Percentiles rank a stretch among this genome's conserved stretches.
phyloP scores from a whole-genome alignment of 2,329 filamentous ascomycete species.

The Fusarium sp. region DNA sequence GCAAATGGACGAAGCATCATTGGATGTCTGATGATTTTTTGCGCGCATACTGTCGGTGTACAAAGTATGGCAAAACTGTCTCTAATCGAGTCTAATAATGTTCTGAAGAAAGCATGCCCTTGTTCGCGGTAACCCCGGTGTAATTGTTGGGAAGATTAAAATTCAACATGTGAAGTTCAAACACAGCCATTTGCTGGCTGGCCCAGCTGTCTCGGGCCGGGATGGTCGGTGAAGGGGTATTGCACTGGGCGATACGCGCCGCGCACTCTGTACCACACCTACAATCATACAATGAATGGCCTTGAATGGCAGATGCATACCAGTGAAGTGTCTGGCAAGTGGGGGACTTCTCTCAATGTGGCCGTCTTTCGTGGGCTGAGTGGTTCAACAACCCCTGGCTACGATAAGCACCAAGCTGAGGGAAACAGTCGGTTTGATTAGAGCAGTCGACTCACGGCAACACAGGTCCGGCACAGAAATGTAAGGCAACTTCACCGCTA shows the following conservation, averaged over 20 bases:
- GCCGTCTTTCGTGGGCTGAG: slow-evolving; percentile 24
- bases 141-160: slow-evolving; percentile 18
- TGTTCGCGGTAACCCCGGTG: slow-evolving; percentile 6
- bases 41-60: not conserved
- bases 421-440: slow-evolving; percentile 22
- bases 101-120: slow-evolving; percentile 1
- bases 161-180: slow-evolving; percentile 16
- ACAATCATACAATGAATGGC: too few relatives aligned
- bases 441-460: slow-evolving; percentile 17
- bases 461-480: slow-evolving; percentile 21
- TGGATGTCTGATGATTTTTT: slow-evolving; percentile 10
- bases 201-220: slow-evolving; percentile 28
- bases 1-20: slow-evolving; percentile 20
- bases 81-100: not conserved
- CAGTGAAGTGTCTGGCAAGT: not conserved
- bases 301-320: not conserved
- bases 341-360: slow-evolving; percentile 13
- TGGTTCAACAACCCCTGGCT: slow-evolving; percentile 10
- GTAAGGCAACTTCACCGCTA: slow-evolving; percentile 36
- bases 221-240: slow-evolving; percentile 32
- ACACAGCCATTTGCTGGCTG: slow-evolving; percentile 11
- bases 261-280: slow-evolving; percentile 22
- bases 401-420: slow-evolving; percentile 30
- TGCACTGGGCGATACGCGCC: slow-evolving; percentile 15
- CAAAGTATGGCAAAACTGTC: not conserved